These are phyloP conservation scores for Eucalyptus grandis DNA, from an alignment of 345 rosid genomes.

Conservation along the genomic window DNA sequence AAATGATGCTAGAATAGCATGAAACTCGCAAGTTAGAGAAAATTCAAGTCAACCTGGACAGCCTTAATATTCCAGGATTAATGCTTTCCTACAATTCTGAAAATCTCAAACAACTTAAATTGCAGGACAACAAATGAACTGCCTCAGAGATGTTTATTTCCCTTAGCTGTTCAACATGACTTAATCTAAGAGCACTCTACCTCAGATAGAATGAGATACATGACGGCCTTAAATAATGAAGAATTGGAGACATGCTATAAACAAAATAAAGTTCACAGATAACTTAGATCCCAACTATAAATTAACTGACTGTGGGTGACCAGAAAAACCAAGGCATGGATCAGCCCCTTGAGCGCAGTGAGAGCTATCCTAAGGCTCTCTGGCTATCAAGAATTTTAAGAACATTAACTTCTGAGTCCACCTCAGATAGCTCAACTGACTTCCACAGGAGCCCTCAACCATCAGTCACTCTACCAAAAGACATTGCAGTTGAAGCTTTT, in stretches of 20 bases:
- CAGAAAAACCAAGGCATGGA: not conserved
- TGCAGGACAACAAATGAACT: not conserved
- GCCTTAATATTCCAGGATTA: not conserved
- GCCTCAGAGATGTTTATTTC: not conserved
- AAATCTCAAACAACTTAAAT: not conserved
- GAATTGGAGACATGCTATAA: not conserved
- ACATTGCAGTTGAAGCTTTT: not conserved
- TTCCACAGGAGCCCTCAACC: not conserved
- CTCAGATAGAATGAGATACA: not conserved
- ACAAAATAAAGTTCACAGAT: not conserved
- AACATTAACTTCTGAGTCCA: not conserved
- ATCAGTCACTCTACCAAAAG: not conserved
- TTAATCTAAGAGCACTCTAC: not conserved
- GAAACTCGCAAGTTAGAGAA: not conserved
- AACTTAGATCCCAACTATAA: not conserved
- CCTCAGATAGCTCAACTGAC: not conserved
- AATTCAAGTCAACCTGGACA: not conserved
- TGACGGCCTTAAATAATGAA: not conserved
- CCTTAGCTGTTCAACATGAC: not conserved
- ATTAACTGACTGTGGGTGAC: not conserved
- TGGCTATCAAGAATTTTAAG: not conserved
- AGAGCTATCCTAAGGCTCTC: not conserved
- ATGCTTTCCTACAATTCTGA: not conserved
- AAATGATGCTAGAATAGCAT: not conserved
- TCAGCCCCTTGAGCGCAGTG: not conserved